These are phyloP conservation scores for Rhynchosporium graminicola DNA, from an alignment of 2,329 filamentous ascomycete genomes.

Conservation along the genomic window DNA sequence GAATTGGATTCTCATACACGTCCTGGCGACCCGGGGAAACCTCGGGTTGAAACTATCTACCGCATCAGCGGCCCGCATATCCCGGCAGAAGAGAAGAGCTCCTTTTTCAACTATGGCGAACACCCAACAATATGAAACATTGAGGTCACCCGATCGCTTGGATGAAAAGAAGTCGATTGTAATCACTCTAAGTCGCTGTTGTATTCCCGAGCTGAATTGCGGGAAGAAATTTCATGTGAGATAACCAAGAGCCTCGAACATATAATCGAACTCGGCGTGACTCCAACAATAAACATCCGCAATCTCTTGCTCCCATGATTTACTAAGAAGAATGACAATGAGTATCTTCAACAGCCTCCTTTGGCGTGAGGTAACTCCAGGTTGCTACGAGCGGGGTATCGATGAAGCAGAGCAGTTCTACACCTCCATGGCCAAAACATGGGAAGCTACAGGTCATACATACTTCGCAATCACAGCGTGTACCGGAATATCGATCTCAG, in stretches of 20 bases:
- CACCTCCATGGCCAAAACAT: slow-evolving; percentile 41
- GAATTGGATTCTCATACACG: not conserved
- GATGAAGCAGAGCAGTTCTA: slow-evolving; percentile 49
- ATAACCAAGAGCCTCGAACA: too few species aligned
- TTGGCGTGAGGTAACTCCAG: slow-evolving; percentile 38
- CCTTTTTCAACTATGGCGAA: not conserved
- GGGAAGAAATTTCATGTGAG: not conserved
- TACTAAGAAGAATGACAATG: not conserved
- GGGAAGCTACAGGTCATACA: slow-evolving; percentile 43
- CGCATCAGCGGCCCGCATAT: not conserved
- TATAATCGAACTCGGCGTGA: not conserved
- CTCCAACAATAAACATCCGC: too few species aligned
- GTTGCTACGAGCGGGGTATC: slow-evolving; percentile 42
- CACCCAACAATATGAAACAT: not conserved
- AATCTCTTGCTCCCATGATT: not conserved
- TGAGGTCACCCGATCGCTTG: not conserved
- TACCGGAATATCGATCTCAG: slow-evolving; percentile 37
- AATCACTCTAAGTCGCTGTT: not conserved
- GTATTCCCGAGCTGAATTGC: not conserved
- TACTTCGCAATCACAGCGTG: slow-evolving; percentile 48
- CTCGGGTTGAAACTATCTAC: not conserved
- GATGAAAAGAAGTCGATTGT: not conserved
- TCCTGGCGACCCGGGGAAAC: not conserved
- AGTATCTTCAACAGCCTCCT: not conserved
- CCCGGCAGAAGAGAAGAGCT: not conserved